Evolutionary conservation across 2,329 filamentous ascomycete species (phyloP), one percentile per base, ranked within the genome.

Genomic region (Knufia petricola): DNA sequence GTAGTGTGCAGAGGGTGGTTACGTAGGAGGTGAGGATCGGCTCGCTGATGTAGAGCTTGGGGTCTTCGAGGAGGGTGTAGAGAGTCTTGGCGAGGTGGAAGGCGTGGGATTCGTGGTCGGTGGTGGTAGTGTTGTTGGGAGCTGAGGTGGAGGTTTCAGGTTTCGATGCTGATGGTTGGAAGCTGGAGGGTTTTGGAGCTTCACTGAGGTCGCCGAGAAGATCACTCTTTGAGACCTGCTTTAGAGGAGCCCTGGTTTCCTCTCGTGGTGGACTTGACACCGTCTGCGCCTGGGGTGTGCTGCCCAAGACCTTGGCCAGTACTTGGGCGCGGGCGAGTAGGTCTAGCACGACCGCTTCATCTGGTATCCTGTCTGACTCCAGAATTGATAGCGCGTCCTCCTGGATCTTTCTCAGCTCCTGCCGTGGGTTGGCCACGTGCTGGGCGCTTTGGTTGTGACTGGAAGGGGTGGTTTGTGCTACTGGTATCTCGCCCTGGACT

Each of bases 31-130:
- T 72, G 32, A 96, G 77, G 28, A 90, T 71, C 24, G 76, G 70
- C 7, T 83, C 79, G 3, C 85, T 85, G 61, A 96, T 85, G 67
- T 88, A 85, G 41, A 95, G 81, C 52, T 83, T 80, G 3, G 84
- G 81, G 58, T 90, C 79, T 41, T 76, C 75, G 51, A 94, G 64
- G 48, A 95, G 76, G 31, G 75, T 70, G 63, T 85, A 84, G n/a
- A 84, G 80, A 12, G 75, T 65, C 19, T 68, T 63, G 10, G 75
- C 76, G 51, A 82, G 66, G 12, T 17, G 9, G 15, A 47, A 23
- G 20, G 44, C 32, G 23, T 28, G 21, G n/a, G 44, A 38, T 8
- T 17, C 23, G 44, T 34, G 44, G 13, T 47, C 32, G 6, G 9
- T 15, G 19, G 15, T 9, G 32, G 44, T 12, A 47, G 44, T 9